Evolutionary conservation across 176 grass and related monocot genomes (phyloP).

Genomic region (Triticum monococcum): DNA sequence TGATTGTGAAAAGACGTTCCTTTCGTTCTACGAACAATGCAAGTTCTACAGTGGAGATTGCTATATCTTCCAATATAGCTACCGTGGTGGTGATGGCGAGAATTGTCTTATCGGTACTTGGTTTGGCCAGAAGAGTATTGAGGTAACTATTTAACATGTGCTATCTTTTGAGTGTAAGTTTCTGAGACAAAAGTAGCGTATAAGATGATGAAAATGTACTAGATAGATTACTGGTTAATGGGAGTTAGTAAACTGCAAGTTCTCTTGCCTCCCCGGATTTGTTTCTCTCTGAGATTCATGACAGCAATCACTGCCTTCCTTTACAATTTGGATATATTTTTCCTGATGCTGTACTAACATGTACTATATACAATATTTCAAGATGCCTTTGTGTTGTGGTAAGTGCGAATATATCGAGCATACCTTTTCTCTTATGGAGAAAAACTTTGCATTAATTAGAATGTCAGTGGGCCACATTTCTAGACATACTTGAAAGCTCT

Average conservation of each 20-base stretch:
- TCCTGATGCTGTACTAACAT: neutral
- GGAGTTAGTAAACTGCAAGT: neutral
- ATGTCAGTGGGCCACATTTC: neutral
- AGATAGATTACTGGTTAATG: neutral
- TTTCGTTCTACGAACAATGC: constrained; percentile 84
- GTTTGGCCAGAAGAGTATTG: constrained; percentile 83
- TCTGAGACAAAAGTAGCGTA: neutral
- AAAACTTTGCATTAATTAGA: neutral
- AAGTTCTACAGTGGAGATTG: constrained; percentile 98
- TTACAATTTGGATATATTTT: neutral
- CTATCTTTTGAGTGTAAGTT: neutral
- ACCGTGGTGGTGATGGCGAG: constrained; percentile 74
- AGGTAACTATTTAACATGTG: constrained; percentile 54
- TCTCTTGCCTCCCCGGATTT: too few species aligned
- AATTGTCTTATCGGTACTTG: constrained; percentile 91
- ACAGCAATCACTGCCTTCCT: neutral
- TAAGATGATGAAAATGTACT: neutral
- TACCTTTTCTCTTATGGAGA: neutral
- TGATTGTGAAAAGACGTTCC: constrained; percentile 66
- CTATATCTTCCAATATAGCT: constrained; percentile 96
- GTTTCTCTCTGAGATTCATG: too few species aligned
- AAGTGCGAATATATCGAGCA: neutral
- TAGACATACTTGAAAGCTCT: neutral
- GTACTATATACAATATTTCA: neutral
- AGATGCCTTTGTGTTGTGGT: neutral